These are phyloP conservation scores for Neophaeococcomyces mojaviensis DNA, from an alignment of 2,329 filamentous ascomycete genomes.

Conservation along the genomic window DNA sequence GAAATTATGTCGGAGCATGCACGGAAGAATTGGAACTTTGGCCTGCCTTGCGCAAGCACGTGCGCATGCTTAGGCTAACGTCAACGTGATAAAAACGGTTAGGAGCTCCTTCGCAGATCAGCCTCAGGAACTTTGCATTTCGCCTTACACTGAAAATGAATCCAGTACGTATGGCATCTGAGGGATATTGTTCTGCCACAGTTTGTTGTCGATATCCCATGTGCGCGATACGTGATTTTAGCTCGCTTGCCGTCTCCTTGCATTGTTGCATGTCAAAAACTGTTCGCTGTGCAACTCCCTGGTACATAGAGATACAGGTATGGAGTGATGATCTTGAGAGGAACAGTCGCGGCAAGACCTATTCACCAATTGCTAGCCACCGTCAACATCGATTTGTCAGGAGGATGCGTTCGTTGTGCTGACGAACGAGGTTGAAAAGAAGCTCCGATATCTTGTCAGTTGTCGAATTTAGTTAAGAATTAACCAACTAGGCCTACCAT, in stretches of 20 bases:
- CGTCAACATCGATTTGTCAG: constrained; percentile 1
- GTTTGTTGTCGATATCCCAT: neutral
- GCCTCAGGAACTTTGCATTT: too few relatives aligned
- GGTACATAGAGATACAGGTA: constrained; percentile 11
- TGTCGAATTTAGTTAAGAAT: neutral
- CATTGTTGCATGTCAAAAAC: neutral
- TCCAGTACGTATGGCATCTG: too few relatives aligned
- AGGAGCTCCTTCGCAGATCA: too few relatives aligned
- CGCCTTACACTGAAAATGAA: neutral
- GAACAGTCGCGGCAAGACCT: neutral
- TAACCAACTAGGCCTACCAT: constrained; percentile 5
- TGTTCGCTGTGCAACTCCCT: constrained; percentile 2
- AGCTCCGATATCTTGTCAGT: constrained; percentile 13
- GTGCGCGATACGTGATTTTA: neutral
- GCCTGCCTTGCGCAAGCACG: too few relatives aligned
- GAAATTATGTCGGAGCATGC: too few relatives aligned
- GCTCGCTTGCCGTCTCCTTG: neutral
- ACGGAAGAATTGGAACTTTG: too few relatives aligned
- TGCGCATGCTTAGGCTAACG: too few relatives aligned
- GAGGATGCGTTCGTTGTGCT: neutral
- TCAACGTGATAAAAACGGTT: too few relatives aligned
- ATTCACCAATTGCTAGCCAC: constrained; percentile 18
- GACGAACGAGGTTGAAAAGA: constrained; percentile 22
- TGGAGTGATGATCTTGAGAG: constrained; percentile 7
- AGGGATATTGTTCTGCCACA: neutral